phyloP scores from a whole-genome alignment of 305 asterid genomes.

The Stenogyne calaminthoides region DNA sequence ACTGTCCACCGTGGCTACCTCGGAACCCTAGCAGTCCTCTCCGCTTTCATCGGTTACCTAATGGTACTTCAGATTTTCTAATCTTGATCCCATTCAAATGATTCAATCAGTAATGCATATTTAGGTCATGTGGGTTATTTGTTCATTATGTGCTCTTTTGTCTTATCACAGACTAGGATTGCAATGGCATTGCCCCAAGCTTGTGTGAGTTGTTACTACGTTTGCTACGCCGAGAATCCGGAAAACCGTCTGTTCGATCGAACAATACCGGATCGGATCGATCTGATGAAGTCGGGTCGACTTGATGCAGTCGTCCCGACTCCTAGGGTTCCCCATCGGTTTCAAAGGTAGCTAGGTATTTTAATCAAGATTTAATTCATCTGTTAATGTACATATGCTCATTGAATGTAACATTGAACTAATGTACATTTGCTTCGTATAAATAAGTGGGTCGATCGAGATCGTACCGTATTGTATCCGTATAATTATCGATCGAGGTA shows the following conservation, averaged over 20 bases:
- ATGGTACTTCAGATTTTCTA: slow-evolving; percentile 48
- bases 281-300: slow-evolving; percentile 57
- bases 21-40: slow-evolving; percentile 66
- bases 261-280: slow-evolving; percentile 59
- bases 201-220: slow-evolving; percentile 91
- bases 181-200: slow-evolving; percentile 99
- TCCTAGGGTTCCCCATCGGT: slow-evolving; percentile 75
- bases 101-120: neutral
- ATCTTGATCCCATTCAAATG: neutral
- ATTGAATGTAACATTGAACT: neutral
- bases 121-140: neutral
- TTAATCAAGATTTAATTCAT: neutral
- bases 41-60: slow-evolving; percentile 89
- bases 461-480: neutral
- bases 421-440: neutral
- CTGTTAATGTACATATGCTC: slow-evolving; percentile 22
- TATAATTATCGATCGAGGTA: neutral
- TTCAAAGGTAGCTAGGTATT: slow-evolving; percentile 40
- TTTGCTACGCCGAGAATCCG: slow-evolving; percentile 92
- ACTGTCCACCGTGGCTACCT: slow-evolving; percentile 66
- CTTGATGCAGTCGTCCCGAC: slow-evolving; percentile 53
- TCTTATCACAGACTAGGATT: slow-evolving; percentile 72
- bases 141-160: neutral
- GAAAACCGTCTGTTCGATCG: slow-evolving; percentile 64
- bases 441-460: slow-evolving; percentile 5